Conservation (phyloP, 768 basidiomycete genomes). For the Coprinopsis cinerea region DNA sequence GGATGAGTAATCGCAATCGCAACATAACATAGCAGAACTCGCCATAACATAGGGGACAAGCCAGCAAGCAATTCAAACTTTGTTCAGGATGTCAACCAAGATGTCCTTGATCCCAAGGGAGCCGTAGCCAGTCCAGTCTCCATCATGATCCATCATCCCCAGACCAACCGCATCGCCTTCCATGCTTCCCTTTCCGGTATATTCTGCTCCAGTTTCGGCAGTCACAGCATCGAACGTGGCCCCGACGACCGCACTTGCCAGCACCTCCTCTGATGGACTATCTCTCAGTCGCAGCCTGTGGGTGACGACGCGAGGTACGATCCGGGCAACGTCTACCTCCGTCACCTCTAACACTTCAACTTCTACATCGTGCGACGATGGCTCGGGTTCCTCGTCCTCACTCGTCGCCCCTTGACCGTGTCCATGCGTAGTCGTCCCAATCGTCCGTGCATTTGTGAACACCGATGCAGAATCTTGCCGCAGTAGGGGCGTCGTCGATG, state of each 20-base stretch:
- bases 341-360: slow-evolving; percentile 49
- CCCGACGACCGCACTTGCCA: slow-evolving; percentile 57
- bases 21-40: not conserved
- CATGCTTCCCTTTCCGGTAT: slow-evolving; percentile 1
- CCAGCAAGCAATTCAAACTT: slow-evolving; percentile 30
- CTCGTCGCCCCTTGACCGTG: not conserved
- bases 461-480: slow-evolving; percentile 2
- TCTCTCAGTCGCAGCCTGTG: slow-evolving; percentile 70
- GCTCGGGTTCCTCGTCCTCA: not conserved
- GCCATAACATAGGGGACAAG: no score
- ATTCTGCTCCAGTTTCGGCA: not conserved
- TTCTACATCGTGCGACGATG: not conserved
- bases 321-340: slow-evolving; percentile 69
- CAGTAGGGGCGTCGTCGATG: slow-evolving; percentile 5
- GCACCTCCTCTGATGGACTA: slow-evolving; percentile 63
- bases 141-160: slow-evolving; percentile 6
- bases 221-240: slow-evolving; percentile 34
- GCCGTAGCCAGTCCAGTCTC: slow-evolving; percentile 16
- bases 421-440: not conserved
- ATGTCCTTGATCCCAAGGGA: slow-evolving; percentile 56
- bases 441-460: slow-evolving; percentile 1
- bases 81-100: slow-evolving; percentile 49
- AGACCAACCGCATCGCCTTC: slow-evolving; percentile 1
- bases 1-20: no score
- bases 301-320: slow-evolving; percentile 66